These are phyloP conservation scores for Meira miltonrushii DNA, from an alignment of 1,284 basidiomycete species.

Conservation along the genomic window DNA sequence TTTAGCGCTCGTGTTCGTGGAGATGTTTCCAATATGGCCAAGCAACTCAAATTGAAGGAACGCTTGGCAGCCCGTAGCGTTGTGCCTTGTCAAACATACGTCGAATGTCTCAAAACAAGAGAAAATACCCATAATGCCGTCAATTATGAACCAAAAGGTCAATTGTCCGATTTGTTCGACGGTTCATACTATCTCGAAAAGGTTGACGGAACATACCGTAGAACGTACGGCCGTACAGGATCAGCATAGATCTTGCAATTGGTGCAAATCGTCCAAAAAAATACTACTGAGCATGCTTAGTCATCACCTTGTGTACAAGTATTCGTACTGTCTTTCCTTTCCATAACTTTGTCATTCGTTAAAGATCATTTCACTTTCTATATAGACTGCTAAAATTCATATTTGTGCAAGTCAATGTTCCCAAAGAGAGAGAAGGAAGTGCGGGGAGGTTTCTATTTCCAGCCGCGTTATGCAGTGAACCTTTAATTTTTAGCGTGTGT, in stretches of 20 bases:
- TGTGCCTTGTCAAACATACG: conserved; percentile 79
- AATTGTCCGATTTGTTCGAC: conserved; percentile 85
- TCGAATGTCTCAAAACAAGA: conserved; percentile 63
- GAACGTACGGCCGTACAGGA: conserved; percentile 66
- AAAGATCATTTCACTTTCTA: no score
- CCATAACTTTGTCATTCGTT: no score
- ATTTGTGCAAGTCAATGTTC: no score
- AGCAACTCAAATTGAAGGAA: conserved; percentile 72
- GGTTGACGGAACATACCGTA: conserved; percentile 86
- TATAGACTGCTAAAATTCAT: no score
- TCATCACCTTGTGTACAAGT: no score
- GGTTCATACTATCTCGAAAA: conserved; percentile 88
- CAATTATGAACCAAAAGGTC: conserved; percentile 78
- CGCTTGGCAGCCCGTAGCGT: conserved; percentile 82
- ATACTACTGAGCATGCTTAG: no score
- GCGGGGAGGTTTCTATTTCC: no score
- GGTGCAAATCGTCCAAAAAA: no score
- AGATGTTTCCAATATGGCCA: conserved; percentile 71
- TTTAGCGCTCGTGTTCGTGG: conserved; percentile 80
- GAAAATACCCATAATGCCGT: conserved; percentile 94
- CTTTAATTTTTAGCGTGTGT: no score
- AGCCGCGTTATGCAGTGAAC: no score
- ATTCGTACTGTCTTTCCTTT: no score
- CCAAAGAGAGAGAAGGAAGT: no score
- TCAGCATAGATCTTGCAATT: not conserved